A percentile compares a stretch with the other conserved stretches of the same genome.
These are phyloP conservation scores for Alternaria conjuncta DNA, from an alignment of 2,329 filamentous ascomycete species.

Conservation along the genomic window DNA sequence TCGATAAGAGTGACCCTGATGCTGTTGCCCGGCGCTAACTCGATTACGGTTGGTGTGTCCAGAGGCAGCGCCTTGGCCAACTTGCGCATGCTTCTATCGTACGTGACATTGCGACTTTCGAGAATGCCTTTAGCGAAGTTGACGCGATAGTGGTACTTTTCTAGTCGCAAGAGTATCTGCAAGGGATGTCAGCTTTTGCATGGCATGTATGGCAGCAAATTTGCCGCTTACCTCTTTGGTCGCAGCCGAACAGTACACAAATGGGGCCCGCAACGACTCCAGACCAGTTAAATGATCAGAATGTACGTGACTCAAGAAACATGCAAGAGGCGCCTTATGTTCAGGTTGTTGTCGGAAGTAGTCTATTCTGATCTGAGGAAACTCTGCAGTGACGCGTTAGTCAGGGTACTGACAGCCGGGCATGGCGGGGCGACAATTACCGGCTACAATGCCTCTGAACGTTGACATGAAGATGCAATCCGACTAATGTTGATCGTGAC, in stretches of 20 bases:
- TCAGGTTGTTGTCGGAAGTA: conserved; percentile 71
- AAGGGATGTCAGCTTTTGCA: background rate
- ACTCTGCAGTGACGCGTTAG: conserved; percentile 59
- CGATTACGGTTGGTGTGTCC: conserved; percentile 77
- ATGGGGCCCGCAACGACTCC: conserved; percentile 76
- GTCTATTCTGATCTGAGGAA: conserved; percentile 82
- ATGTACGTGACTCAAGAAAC: conserved; percentile 91
- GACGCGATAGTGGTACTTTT: conserved; percentile 79
- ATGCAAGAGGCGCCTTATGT: conserved; percentile 71
- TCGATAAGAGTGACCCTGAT: conserved; percentile 86
- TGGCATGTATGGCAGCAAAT: too few species aligned
- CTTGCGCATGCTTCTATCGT: conserved; percentile 71
- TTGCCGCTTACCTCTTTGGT: conserved; percentile 67
- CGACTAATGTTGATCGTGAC: background rate
- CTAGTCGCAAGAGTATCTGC: conserved; percentile 76
- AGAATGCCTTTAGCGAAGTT: conserved; percentile 81
- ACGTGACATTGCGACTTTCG: conserved; percentile 75
- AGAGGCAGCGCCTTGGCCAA: conserved; percentile 81
- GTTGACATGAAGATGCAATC: conserved; percentile 36
- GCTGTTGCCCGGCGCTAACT: conserved; percentile 70
- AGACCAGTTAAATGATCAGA: conserved; percentile 87
- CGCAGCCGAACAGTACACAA: conserved; percentile 88
- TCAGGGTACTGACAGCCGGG: background rate
- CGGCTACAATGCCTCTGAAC: conserved; percentile 43
- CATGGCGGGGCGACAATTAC: conserved; percentile 14